These are phyloP conservation scores for Thymus mandschuricus DNA, from an alignment of 257 asterid species.

Conservation along the genomic window DNA sequence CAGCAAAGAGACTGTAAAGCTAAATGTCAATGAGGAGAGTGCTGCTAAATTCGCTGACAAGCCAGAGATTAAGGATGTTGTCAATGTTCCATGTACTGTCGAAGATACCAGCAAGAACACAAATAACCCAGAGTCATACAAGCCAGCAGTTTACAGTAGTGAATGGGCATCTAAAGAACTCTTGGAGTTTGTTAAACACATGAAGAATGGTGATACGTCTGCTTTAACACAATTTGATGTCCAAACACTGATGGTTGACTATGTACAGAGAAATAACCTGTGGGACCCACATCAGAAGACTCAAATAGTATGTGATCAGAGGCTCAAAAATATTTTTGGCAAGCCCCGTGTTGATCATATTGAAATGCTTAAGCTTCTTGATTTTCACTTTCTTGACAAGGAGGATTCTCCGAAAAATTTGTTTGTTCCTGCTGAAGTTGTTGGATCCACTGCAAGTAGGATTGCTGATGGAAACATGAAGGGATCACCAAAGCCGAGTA, in stretches of 20 bases:
- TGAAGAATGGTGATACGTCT: conserved; percentile 77
- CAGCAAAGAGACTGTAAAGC: conserved; percentile 16
- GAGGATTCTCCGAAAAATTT: conserved; percentile 54
- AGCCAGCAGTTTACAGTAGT: conserved; percentile 32
- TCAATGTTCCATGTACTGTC: conserved; percentile 9
- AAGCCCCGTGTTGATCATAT: conserved; percentile 70
- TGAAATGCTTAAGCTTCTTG: conserved; percentile 88
- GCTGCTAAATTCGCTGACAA: conserved; percentile 21
- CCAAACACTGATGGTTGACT: conserved; percentile 64
- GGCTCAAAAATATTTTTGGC: conserved; percentile 76
- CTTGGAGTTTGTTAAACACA: conserved; percentile 71
- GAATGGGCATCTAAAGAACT: conserved; percentile 82
- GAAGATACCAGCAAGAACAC: conserved; percentile 8
- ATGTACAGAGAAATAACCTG: conserved; percentile 70
- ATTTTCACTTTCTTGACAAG: conserved; percentile 62
- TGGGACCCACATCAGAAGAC: conserved; percentile 74
- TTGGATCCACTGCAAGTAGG: conserved; percentile 42
- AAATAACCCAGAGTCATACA: conserved; percentile 33
- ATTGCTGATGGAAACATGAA: conserved; percentile 43
- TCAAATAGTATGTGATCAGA: conserved; percentile 70
- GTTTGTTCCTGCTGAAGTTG: conserved; percentile 64
- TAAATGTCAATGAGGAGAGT: conserved; percentile 18
- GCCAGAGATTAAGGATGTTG: conserved; percentile 22
- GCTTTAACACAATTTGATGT: conserved; percentile 66
- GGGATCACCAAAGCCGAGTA: conserved; percentile 30